Base-by-base conservation (phyloP, 768 basidiomycete genomes). In the Tulasnella sp. region DNA sequence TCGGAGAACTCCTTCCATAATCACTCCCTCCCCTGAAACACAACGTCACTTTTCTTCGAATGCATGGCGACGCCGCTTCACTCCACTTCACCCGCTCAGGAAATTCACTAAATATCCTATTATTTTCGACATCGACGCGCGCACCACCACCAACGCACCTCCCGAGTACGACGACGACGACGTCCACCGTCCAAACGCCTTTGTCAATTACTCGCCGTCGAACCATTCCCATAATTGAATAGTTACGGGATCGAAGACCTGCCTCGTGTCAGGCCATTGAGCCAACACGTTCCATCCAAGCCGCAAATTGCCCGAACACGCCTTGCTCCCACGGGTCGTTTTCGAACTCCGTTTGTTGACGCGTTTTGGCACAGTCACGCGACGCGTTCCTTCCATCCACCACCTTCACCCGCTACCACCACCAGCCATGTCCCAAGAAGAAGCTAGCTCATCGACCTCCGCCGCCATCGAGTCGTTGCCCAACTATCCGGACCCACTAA, bases 401-500 rank as follows among this genome's bases (percentile, higher is more conserved):
- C 76, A 77, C 76, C 76, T 54, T 9, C 34, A 48, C 28, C 46
- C 16, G 1, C 60, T 11, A 5, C 50, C 76, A 54, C 50, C 76
- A 60, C 9, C 28, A 78, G n/a, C 34, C 54, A 78, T 78, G 77
- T 78, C 75, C 75, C 58, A 78, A 64, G 60, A n/a, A 28, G 60
- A 64, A 64, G 24, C 60, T 34, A 16, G 12, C 60, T 11, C 60
- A 34, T 64, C 60, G n/a, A 31, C 5, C 60, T 64, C 60, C 7
- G 24, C 76, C n/a, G 44, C 73, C 34, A 80, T 80, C 54, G 79
- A 72, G n/a, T 80, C 79, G 37, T 69, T 80, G 14, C 79, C 79
- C 28, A 42, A 73, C 64, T 44, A 80, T 31, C 44, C 72, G 42
- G 44, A 44, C 28, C 90, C 93, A 0, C 88, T 95, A 44, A 88